Evolutionary conservation across 305 asterid species (phyloP).

Genomic region (Plantago lanceolata): DNA sequence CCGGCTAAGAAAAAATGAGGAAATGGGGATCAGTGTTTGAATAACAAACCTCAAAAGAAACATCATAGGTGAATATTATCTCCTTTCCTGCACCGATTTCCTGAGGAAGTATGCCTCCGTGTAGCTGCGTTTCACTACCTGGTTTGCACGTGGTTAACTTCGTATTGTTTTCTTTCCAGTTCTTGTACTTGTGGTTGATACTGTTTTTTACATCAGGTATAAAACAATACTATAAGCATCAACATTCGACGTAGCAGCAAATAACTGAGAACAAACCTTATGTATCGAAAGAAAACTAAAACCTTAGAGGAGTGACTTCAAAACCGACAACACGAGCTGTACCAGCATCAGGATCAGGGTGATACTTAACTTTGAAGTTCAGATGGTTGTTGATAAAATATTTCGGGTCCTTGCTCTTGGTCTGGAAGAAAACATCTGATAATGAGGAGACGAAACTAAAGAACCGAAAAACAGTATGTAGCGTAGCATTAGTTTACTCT

Average conservation of each 20-base stretch:
- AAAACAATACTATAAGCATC: too few species aligned
- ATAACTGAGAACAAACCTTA: not conserved
- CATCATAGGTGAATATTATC: slow-evolving; percentile 49
- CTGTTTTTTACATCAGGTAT: slow-evolving; percentile 24
- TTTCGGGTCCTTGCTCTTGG: slow-evolving; percentile 38
- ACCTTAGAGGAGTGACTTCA: slow-evolving; percentile 59
- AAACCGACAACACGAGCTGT: slow-evolving; percentile 53
- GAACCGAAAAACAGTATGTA: not conserved
- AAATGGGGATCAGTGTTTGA: not conserved
- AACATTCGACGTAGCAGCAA: too few species aligned
- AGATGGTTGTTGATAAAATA: slow-evolving; percentile 51
- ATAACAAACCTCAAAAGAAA: slow-evolving; percentile 44
- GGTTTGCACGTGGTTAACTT: slow-evolving; percentile 38
- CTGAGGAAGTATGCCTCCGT: slow-evolving; percentile 36
- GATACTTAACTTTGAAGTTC: slow-evolving; percentile 51
- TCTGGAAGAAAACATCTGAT: slow-evolving; percentile 26
- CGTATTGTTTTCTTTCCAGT: slow-evolving; percentile 46
- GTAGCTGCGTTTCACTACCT: slow-evolving; percentile 24
- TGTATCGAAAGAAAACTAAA: slow-evolving; percentile 13
- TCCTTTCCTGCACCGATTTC: slow-evolving; percentile 44
- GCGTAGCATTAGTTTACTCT: slow-evolving; percentile 15
- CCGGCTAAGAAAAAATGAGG: not conserved
- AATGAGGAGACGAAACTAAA: not conserved
- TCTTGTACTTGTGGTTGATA: slow-evolving; percentile 40
- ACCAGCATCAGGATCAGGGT: slow-evolving; percentile 37